Conservation (phyloP, 2,329 filamentous ascomycete species). For the Chrysosphaeria jannelii region DNA sequence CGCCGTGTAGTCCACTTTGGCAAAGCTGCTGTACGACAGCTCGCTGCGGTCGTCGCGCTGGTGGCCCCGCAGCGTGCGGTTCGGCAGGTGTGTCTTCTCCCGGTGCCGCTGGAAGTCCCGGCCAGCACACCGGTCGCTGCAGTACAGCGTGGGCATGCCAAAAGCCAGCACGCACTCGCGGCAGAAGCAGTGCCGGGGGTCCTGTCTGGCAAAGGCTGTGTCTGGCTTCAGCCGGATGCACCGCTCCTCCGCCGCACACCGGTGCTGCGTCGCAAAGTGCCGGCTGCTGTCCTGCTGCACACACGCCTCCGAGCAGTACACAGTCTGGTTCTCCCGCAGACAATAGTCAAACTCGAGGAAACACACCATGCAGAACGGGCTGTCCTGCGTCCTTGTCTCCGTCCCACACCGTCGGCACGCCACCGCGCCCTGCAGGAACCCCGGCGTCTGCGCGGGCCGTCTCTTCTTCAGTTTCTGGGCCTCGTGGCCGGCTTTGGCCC, state of each 20-base stretch:
- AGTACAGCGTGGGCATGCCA: conserved; percentile 8
- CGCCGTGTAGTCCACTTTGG: conserved; percentile 3
- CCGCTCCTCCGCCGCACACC: conserved; percentile 3
- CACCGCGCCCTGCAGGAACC: conserved; percentile 3
- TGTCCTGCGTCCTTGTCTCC: conserved; percentile 2
- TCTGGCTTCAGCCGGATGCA: conserved; percentile 2
- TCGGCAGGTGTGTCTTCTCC: conserved; percentile 8
- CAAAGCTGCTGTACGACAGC: conserved; percentile 2
- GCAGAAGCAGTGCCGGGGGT: conserved; percentile 7
- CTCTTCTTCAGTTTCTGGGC: conserved; percentile 14
- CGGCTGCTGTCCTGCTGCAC: conserved; percentile 2
- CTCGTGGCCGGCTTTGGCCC: conserved; percentile 22
- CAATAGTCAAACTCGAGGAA: conserved; percentile 5
- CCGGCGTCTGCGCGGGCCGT: conserved; percentile 4
- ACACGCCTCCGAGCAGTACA: conserved; percentile 4
- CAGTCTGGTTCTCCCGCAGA: conserved; percentile 4
- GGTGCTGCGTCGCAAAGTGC: conserved; percentile 3
- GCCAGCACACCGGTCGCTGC: conserved; percentile 8
- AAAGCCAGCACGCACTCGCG: conserved; percentile 8
- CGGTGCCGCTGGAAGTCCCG: conserved; percentile 9
- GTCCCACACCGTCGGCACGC: conserved; percentile 3
- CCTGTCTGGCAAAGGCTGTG: conserved; percentile 1
- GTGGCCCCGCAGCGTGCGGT: conserved; percentile 5
- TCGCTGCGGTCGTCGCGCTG: conserved; percentile 4
- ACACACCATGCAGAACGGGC: conserved; percentile 4